Base-by-base conservation (phyloP, 805 yeast genomes). In the Candida stauntonica region DNA sequence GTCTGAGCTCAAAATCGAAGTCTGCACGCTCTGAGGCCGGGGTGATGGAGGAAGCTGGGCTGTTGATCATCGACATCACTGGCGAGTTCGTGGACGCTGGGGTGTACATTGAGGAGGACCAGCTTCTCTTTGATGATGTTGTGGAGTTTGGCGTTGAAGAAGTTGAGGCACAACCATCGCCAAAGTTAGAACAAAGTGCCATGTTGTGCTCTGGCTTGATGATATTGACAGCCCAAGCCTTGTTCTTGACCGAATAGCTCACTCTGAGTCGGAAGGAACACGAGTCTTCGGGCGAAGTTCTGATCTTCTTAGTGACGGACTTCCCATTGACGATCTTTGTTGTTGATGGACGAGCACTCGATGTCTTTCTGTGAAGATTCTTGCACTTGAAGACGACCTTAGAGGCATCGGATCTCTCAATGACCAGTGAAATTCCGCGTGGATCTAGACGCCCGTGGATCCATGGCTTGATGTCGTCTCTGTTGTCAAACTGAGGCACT, bases 341-440 rank as follows among this genome's bases (percentile, higher is more conserved):
- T 6, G 39, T 36, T 16, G 42, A 21, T n/a, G 38, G 7, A 31
- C 46, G 49, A 26, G 52, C 44, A 2, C 47, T 34, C 2, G 47
- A 31, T 5, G 52, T 29, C 38, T 49, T 54, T 45, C 54, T 52
- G 38, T 51, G 54, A n/a, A 54, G 29, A 33, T 46, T 54, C 45
- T 58, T 58, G 41, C 63, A 59, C 36, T 60, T 57, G 50, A 60
- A 59, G 8, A 60, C 60, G 15, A 58, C 55, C 38, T 59, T 58
- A 14, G 58, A 45, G 3, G 52, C 45, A 35, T 59, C 63, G 1
- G 61, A 55, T 45, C 64, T 49, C 36, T 58, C 64, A 43, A 61
- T 57, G 6, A 60, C 63, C 29, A 55, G 36, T 15, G 33, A 37
- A 17, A 54, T 48, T 3, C 58, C 58, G 7, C 51, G 33, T 7